A percentile compares a stretch with the other conserved stretches of the same genome.
phyloP scores from a whole-genome alignment of 805 yeast species.

The Lipomyces chichibuensis region DNA sequence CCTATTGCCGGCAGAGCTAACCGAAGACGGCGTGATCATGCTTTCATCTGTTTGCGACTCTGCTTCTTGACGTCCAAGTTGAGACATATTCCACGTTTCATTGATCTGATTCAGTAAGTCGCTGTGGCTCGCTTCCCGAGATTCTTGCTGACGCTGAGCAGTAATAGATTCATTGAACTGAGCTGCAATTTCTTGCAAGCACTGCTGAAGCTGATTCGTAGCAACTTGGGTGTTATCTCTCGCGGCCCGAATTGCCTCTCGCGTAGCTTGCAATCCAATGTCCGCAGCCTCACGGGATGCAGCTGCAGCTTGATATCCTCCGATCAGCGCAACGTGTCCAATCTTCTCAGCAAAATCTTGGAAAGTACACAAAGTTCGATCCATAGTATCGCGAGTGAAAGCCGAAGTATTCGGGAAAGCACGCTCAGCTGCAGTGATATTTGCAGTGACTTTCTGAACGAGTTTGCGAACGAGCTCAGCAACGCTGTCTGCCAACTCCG shows the following conservation, averaged over 20 bases:
- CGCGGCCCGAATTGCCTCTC: constrained; percentile 26
- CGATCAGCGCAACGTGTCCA: constrained; percentile 23
- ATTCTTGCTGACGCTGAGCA: not conserved
- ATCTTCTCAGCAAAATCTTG: constrained; percentile 28
- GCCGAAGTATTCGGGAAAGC: constrained; percentile 6
- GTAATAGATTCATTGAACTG: constrained; percentile 12
- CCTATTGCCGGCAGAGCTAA: constrained; percentile 8
- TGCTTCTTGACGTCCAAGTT: constrained; percentile 10
- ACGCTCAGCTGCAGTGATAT: constrained; percentile 9
- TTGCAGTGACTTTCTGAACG: constrained; percentile 17
- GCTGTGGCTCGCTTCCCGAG: not conserved
- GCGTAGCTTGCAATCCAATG: constrained; percentile 22
- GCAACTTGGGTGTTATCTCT: constrained; percentile 24
- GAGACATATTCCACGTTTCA: constrained; percentile 15
- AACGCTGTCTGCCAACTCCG: constrained; percentile 23
- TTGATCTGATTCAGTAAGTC: constrained; percentile 18
- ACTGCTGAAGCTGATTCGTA: constrained; percentile 21
- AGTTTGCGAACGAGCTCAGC: constrained; percentile 26
- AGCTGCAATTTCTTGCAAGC: constrained; percentile 16
- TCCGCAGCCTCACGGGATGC: constrained; percentile 21
- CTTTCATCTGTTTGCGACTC: constrained; percentile 6
- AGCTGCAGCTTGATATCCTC: constrained; percentile 23
- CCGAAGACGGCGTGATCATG: constrained; percentile 15
- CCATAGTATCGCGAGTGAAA: constrained; percentile 16
- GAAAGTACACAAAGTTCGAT: constrained; percentile 20